phyloP scores from a whole-genome alignment of 116 monocot genomes.

The Papilionanthe hybrid region DNA sequence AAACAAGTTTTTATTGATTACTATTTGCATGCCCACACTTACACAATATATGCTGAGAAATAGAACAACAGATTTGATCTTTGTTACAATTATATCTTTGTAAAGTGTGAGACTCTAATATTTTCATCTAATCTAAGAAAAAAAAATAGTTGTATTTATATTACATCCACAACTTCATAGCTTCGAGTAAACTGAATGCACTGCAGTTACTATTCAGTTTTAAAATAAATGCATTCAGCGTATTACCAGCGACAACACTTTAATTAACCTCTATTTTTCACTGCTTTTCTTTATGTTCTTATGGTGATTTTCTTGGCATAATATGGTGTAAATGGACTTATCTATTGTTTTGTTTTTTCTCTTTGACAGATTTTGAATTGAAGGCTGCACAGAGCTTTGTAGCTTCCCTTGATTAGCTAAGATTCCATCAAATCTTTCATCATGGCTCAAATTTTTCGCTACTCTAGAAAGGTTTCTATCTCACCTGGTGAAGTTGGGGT shows the following conservation, averaged over 20 bases:
- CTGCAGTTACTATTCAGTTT: neutral
- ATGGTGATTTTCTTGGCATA: neutral
- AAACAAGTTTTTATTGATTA: neutral
- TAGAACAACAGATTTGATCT: neutral
- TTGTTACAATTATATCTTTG: neutral
- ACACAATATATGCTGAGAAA: neutral
- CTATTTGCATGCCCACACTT: neutral
- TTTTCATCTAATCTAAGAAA: neutral
- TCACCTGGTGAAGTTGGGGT: neutral
- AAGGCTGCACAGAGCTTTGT: neutral
- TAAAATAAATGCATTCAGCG: neutral
- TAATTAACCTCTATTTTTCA: neutral
- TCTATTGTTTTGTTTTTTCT: neutral
- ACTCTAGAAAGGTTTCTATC: conserved; percentile 3
- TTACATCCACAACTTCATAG: neutral
- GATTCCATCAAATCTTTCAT: neutral
- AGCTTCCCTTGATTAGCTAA: neutral
- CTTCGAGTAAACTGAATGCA: neutral
- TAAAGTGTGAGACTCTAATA: neutral
- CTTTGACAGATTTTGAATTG: conserved; percentile 1
- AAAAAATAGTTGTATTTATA: neutral
- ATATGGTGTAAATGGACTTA: neutral
- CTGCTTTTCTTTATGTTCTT: neutral
- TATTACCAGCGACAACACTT: neutral
- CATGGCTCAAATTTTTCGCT: conserved; percentile 6